Evolutionary conservation across 192 early-diverging fungal genomes (phyloP), one percentile per base, ranked within the genome.

Genomic region (Physocladia obscura): DNA sequence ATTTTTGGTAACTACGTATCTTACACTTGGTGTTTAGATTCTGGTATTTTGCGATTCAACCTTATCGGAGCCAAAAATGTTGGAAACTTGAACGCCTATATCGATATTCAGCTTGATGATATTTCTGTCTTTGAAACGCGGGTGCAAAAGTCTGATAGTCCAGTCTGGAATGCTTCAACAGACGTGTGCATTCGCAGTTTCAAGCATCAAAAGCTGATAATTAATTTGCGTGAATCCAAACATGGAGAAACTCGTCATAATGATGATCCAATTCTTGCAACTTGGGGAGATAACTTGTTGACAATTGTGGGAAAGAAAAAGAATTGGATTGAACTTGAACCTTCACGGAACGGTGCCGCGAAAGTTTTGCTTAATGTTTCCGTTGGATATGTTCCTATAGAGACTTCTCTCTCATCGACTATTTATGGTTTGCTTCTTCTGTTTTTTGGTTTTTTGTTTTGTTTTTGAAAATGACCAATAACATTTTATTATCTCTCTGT

Each of bases 11-110:
- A n/a, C 32, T 24, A 58, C 38, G 30, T 70, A 2, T 5, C 1
- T 17, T 34, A 15, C 48, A 13, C 19, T 52, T n/a, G n/a, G n/a
- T n/a, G n/a, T 51, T 73, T 75, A 63, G 65, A 78, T 55, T 78
- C 86, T 27, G 88, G 88, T 44, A 81, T 90, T 21, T 49, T 90
- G 22, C 40, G 74, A 8, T 61, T 88, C 29, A 78, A 70, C 19
- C 48, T 90, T 21, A 80, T 83, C 59, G 71, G 77, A 32, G 77
- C 60, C 19, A 61, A 78, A 37, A 68, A 59, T 22, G 55, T 79
- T 62, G 13, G 29, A 39, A 50, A 51, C 39, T 38, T 38, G 57
- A 73, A 74, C 21, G 72, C 49, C 0, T 81, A 78, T 22, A 77
- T 68, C 4, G 82, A 85, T 40, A 65, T 87, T 35, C 52, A 82